A percentile compares a stretch with the other conserved stretches of the same genome.
Evolutionary conservation across 768 basidiomycete species (phyloP).

Genomic region (Hirschioporus abietinus): DNA sequence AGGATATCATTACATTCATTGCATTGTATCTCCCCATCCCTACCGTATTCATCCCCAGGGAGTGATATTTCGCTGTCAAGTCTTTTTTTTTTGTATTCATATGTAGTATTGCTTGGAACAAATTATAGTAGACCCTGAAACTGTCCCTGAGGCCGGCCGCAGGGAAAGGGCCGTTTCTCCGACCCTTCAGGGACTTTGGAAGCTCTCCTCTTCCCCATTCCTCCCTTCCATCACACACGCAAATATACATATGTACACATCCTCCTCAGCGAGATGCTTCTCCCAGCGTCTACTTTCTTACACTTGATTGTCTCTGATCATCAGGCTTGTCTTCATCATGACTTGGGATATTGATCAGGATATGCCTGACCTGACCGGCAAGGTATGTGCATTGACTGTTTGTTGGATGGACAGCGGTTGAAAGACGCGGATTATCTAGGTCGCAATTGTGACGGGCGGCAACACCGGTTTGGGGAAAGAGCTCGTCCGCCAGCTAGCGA

Average conservation of each 20-base stretch:
- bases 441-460: slow-evolving; percentile 7
- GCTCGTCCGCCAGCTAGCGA: slow-evolving; percentile 9
- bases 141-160: background rate
- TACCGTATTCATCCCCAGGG: no score
- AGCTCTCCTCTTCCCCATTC: background rate
- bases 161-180: background rate
- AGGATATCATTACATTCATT: no score
- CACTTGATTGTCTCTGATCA: background rate
- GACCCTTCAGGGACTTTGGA: background rate
- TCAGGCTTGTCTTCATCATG: background rate
- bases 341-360: slow-evolving; percentile 6
- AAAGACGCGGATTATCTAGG: background rate
- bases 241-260: background rate
- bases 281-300: background rate
- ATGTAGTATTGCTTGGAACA: background rate
- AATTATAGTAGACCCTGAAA: background rate
- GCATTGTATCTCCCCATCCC: no score
- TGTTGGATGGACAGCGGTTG: background rate
- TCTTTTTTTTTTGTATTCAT: no score
- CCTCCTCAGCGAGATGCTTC: background rate
- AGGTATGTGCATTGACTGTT: background rate
- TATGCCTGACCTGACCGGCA: slow-evolving; percentile 6
- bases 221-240: background rate
- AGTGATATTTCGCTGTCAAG: no score
- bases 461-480: slow-evolving; percentile 15